phyloP scores from a whole-genome alignment of 2,329 filamentous ascomycete species.

The Colletotrichum higginsianum region DNA sequence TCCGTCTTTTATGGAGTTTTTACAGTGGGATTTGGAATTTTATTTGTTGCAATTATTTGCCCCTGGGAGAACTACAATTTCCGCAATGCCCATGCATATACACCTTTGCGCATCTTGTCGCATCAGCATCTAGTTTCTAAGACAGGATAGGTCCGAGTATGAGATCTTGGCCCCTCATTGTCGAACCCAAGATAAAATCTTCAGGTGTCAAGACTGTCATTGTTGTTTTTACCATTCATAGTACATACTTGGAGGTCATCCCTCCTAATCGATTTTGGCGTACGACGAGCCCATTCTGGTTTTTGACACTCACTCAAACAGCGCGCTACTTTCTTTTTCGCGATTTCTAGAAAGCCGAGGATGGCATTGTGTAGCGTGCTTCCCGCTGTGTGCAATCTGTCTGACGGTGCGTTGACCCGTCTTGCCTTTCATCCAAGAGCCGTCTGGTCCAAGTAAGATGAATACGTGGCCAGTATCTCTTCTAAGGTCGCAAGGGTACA shows the following conservation, averaged over 20 bases:
- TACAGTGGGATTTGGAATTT: constrained; percentile 11
- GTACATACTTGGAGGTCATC: constrained; percentile 26
- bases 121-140: constrained; percentile 17
- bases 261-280: constrained; percentile 24
- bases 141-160: constrained; percentile 10
- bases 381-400: too few relatives aligned
- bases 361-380: too few relatives aligned
- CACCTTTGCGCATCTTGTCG: constrained; percentile 18
- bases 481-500: too few relatives aligned
- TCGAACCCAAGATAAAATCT: not conserved
- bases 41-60: constrained; percentile 18
- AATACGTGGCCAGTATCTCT: too few relatives aligned
- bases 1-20: constrained; percentile 36
- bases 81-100: constrained; percentile 22
- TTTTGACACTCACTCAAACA: not conserved
- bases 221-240: constrained; percentile 23
- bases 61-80: constrained; percentile 21
- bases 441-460: not conserved
- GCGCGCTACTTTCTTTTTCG: not conserved
- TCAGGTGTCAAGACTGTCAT: constrained; percentile 20
- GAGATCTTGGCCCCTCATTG: constrained; percentile 19
- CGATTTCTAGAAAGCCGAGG: not conserved
- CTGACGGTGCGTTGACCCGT: too few relatives aligned
- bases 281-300: not conserved
- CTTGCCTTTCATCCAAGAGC: not conserved